Conservation (phyloP, 176 grass and related monocot species). For the Triticum monococcum region DNA sequence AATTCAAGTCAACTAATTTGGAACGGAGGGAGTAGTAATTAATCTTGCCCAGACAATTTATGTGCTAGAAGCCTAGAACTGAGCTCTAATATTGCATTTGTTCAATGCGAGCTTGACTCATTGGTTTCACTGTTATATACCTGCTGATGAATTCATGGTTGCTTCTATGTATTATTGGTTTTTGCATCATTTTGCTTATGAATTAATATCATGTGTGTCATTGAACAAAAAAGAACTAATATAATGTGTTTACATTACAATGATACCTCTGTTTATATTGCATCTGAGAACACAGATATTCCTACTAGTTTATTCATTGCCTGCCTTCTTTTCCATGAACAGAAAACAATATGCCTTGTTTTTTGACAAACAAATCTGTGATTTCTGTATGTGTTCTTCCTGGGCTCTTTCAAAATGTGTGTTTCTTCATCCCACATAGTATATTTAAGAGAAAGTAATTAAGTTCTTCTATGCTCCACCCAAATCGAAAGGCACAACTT, state of each 20-base stretch:
- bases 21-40: background rate
- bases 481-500: background rate
- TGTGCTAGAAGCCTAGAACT: background rate
- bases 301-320: background rate
- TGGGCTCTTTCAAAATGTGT: background rate
- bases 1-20: too few relatives aligned
- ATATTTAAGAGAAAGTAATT: constrained; percentile 4
- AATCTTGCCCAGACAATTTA: background rate
- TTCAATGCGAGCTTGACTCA: background rate
- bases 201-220: constrained; percentile 2
- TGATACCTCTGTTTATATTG: constrained; percentile 16
- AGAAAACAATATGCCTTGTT: background rate
- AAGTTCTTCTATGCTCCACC: background rate
- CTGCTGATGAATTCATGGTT: background rate
- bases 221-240: background rate
- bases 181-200: background rate
- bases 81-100: background rate
- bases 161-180: background rate
- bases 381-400: background rate
- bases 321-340: background rate
- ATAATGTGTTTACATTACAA: background rate
- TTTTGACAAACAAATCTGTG: constrained; percentile 1
- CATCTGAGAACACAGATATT: background rate
- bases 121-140: background rate
- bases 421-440: background rate